phyloP scores from a whole-genome alignment of 352 stramenopile species.

The Blastocystis hominis region DNA sequence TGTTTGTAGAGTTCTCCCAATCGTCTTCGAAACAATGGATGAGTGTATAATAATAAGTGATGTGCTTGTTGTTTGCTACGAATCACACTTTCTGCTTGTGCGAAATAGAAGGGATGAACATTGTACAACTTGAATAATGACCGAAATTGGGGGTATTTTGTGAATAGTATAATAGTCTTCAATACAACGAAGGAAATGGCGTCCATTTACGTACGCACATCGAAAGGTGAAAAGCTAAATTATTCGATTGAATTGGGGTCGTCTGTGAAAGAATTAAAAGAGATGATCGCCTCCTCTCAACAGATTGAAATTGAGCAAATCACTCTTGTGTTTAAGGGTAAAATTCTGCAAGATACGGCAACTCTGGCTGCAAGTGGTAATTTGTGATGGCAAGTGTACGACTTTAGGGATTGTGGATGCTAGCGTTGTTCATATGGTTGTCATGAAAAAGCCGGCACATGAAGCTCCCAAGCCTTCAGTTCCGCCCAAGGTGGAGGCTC shows the following conservation, averaged over 20 bases:
- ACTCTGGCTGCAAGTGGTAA: neutral
- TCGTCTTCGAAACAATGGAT: neutral
- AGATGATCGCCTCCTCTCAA: neutral
- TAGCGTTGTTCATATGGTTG: constrained; percentile 48
- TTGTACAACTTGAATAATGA: neutral
- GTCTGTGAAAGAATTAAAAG: constrained; percentile 21
- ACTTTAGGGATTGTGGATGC: constrained; percentile 4
- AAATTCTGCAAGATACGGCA: constrained; percentile 16
- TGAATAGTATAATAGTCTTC: neutral
- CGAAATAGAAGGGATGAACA: neutral
- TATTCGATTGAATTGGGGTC: neutral
- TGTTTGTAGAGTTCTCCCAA: neutral
- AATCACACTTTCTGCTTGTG: neutral
- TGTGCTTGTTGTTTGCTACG: neutral
- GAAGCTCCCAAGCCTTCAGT: neutral
- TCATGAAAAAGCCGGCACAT: constrained; percentile 44
- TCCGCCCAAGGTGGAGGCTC: neutral
- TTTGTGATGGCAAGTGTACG: neutral
- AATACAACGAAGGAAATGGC: constrained; percentile 26
- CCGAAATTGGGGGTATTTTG: neutral
- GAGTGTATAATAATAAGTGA: neutral
- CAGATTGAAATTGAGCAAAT: neutral
- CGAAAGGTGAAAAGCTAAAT: neutral
- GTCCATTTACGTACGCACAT: constrained; percentile 5
- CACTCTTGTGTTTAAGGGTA: constrained; percentile 48